phyloP scores from a whole-genome alignment of 2,329 filamentous ascomycete species.

The Stachybotrys chartarum region DNA sequence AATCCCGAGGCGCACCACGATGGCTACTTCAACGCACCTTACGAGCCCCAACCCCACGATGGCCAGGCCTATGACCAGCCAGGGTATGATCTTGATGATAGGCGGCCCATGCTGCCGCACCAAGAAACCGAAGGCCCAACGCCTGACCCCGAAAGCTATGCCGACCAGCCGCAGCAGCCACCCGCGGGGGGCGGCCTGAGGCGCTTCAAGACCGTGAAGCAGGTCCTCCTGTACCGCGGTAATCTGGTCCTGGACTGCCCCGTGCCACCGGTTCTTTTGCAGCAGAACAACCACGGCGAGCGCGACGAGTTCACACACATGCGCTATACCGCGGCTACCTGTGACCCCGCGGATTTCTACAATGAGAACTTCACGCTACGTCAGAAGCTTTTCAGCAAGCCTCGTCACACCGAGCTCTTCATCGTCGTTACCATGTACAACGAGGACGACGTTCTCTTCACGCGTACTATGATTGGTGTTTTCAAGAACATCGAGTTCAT shows the following conservation, averaged over 20 bases:
- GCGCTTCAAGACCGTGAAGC: constrained; percentile 97
- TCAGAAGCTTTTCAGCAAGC: constrained; percentile 86
- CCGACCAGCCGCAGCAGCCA: constrained; percentile 33
- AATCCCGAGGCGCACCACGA: constrained; percentile 84
- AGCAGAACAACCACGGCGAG: constrained; percentile 83
- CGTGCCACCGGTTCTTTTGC: constrained; percentile 80
- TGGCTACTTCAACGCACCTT: constrained; percentile 76
- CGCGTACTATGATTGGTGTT: constrained; percentile 90
- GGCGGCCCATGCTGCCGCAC: constrained; percentile 67
- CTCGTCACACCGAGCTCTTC: constrained; percentile 87
- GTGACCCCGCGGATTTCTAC: constrained; percentile 83
- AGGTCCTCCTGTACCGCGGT: constrained; percentile 93
- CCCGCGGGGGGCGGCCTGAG: constrained; percentile 50
- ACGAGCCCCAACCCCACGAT: constrained; percentile 61
- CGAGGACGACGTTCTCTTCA: constrained; percentile 93
- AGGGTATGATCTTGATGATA: constrained; percentile 63
- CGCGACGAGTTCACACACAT: constrained; percentile 88
- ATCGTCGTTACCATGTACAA: constrained; percentile 99
- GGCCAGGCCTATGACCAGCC: constrained; percentile 48
- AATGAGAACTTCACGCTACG: constrained; percentile 85
- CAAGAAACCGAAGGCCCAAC: constrained; percentile 40
- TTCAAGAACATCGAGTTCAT: constrained; percentile 99
- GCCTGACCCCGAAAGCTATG: constrained; percentile 28
- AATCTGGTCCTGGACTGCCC: constrained; percentile 97
- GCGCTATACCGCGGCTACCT: constrained; percentile 91